These are phyloP conservation scores for Globisporangium paroecandrum DNA, from an alignment of 352 stramenopile species.

Conservation along the genomic window DNA sequence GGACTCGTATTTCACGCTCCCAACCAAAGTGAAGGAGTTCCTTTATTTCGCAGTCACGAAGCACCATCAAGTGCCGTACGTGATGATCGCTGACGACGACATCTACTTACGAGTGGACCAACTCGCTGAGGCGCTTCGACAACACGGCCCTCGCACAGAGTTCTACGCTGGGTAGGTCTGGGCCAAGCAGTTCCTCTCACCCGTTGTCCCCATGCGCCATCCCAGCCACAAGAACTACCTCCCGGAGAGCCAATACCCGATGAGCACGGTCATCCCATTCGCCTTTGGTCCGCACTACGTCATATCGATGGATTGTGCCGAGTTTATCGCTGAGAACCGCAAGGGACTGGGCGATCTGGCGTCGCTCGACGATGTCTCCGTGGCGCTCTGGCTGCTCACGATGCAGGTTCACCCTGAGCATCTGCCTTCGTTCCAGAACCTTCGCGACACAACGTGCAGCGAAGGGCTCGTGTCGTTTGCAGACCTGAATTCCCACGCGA, in stretches of 20 bases:
- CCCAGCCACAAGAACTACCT: conserved; percentile 32
- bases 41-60: conserved; percentile 22
- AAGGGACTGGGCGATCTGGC: conserved; percentile 23
- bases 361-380: conserved; percentile 53
- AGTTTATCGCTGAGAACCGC: conserved; percentile 37
- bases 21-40: conserved; percentile 39
- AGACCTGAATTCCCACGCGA: conserved; percentile 38
- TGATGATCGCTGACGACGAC: conserved; percentile 62
- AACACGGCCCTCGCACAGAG: conserved; percentile 5
- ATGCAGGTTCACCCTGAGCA: conserved; percentile 46
- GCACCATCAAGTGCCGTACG: conserved; percentile 24
- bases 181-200: conserved; percentile 24
- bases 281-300: conserved; percentile 44
- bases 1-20: conserved; percentile 33
- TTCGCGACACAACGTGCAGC: conserved; percentile 31
- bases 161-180: conserved; percentile 42
- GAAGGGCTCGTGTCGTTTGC: conserved; percentile 40
- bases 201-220: conserved; percentile 24
- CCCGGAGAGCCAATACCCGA: conserved; percentile 25
- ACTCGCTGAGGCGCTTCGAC: conserved; percentile 13
- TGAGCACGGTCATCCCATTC: conserved; percentile 31
- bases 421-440: conserved; percentile 34
- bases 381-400: conserved; percentile 50
- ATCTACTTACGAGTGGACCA: conserved; percentile 41
- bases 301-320: conserved; percentile 41